Conservation (phyloP, 257 asterid genomes). For the Penstemon barbatus region DNA sequence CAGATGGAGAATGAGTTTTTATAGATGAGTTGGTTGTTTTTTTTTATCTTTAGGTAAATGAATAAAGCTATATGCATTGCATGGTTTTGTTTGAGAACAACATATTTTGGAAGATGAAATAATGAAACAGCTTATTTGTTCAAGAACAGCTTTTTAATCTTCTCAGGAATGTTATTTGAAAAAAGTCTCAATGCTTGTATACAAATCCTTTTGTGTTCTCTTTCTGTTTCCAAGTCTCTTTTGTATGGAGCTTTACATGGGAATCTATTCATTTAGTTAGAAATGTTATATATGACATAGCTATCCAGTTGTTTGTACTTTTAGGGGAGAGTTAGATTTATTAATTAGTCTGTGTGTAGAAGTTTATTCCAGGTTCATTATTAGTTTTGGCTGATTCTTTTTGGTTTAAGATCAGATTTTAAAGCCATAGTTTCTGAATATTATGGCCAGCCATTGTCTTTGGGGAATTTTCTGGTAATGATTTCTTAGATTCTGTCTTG, state of each 20-base stretch:
- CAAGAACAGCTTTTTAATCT: background rate
- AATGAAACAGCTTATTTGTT: background rate
- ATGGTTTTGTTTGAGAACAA: background rate
- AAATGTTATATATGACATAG: background rate
- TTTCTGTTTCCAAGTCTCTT: too few relatives aligned
- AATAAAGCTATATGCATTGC: background rate
- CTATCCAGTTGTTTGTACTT: background rate
- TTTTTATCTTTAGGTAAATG: background rate
- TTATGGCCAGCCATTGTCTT: too few relatives aligned
- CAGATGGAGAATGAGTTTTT: too few relatives aligned
- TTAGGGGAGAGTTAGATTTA: background rate
- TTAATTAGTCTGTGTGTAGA: background rate
- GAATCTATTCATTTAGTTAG: background rate
- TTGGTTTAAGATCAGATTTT: background rate
- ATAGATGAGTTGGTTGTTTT: too few relatives aligned
- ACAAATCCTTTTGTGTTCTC: too few relatives aligned
- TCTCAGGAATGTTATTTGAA: background rate
- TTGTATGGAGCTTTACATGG: background rate
- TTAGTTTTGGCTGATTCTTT: background rate
- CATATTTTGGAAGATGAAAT: background rate
- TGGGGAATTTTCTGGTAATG: too few relatives aligned
- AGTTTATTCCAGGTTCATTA: background rate
- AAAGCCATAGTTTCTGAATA: too few relatives aligned
- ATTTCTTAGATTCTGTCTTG: too few relatives aligned
- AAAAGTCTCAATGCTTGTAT: too few relatives aligned